Evolutionary conservation across 2,329 filamentous ascomycete genomes (phyloP).

Genomic region (Sphaerostilbella broomeana): DNA sequence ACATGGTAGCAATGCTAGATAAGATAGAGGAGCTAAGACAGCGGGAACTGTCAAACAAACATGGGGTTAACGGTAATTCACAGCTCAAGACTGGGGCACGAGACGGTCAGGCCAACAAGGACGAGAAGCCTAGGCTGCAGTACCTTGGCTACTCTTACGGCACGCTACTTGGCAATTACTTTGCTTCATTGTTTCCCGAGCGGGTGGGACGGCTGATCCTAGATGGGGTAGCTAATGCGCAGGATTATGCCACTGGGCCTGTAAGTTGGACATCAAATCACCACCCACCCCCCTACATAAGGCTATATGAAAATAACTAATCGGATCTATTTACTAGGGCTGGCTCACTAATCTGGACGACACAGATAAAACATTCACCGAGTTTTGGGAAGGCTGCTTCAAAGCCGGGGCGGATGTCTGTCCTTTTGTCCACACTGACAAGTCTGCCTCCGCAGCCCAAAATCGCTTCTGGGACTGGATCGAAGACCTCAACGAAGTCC

Average conservation of each 20-base stretch:
- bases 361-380: slow-evolving; percentile 27
- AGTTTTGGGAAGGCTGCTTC: slow-evolving; percentile 32
- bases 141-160: slow-evolving; percentile 46
- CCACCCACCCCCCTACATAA: too few species aligned
- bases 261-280: neutral
- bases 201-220: slow-evolving; percentile 36
- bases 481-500: slow-evolving; percentile 20
- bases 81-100: neutral
- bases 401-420: slow-evolving; percentile 20
- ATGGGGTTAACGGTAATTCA: neutral
- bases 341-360: slow-evolving; percentile 32
- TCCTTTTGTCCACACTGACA: slow-evolving; percentile 22
- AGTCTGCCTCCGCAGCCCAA: slow-evolving; percentile 20
- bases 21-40: slow-evolving; percentile 27
- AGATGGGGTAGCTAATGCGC: slow-evolving; percentile 31
- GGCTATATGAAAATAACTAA: neutral
- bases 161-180: slow-evolving; percentile 28
- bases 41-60: neutral
- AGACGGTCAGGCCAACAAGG: neutral
- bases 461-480: slow-evolving; percentile 27
- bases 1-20: slow-evolving; percentile 32
- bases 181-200: slow-evolving; percentile 30
- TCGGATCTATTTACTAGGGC: slow-evolving; percentile 13
- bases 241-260: slow-evolving; percentile 28
- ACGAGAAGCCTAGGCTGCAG: slow-evolving; percentile 25